Evolutionary conservation across 371 early-diverging fungal species (phyloP), one percentile per base, ranked within the genome.

Genomic region (Mucor racemosus): DNA sequence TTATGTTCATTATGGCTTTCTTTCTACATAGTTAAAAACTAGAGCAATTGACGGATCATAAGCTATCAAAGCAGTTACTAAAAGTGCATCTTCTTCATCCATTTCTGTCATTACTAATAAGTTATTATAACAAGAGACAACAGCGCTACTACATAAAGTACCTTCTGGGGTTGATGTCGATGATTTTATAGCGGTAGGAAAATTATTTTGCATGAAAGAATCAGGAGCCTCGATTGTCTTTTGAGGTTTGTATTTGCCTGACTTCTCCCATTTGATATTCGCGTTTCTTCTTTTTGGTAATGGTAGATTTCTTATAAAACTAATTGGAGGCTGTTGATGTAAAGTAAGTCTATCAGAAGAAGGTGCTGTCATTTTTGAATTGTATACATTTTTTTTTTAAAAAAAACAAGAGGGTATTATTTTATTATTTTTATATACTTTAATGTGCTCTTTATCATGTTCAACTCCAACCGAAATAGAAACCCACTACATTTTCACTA

Each of bases 401-500:
- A n/a, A n/a, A 36, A 36, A 36, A 36, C 4, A 42, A 15, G 19
- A 58, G 36, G 40, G 40, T 50, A 50, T 50, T 50, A 6, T 46
- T 46, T 46, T 41, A 14, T 5, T 42, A 15, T 15, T 15, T 15
- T n/a, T 42, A 15, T 38, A 38, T 56, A 34, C n/a, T 56, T 35
- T 13, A 56, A 35, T 34, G 34, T 34, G 56, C n/a, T n/a, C 56
- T 56, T 38, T 55, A n/a, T 54, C 19, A 10, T 57, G 15, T 17
- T 68, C 35, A 68, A 36, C 58, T 58, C 68, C 63, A 68, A 13
- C 68, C 63, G 50, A 95, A 95, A 71, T 94, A 95, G 35, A 87
- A 74, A 14, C 77, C 80, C 57, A 94, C 76, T 15, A 94, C 85
- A 53, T 82, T 86, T 54, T 89, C 87, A 69, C 92, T 91, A 38